Evolutionary conservation across 345 rosid species (phyloP).

Genomic region (Orychophragmus violaceus): DNA sequence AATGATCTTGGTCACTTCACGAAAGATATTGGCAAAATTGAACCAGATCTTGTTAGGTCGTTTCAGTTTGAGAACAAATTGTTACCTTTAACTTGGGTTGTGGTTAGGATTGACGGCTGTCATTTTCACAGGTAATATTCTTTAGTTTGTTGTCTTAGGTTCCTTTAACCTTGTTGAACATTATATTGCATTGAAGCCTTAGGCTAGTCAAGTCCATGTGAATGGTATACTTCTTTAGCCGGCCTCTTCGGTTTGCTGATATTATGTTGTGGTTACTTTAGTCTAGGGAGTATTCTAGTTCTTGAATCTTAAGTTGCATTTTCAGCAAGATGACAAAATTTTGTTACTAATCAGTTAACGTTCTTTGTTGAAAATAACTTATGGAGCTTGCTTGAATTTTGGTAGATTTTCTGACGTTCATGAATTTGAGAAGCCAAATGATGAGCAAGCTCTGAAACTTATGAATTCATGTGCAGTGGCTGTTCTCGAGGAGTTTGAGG

Average conservation of each 20-base stretch:
- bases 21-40: slow-evolving; percentile 49
- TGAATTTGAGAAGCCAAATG: slow-evolving; percentile 86
- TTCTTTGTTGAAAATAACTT: slow-evolving; percentile 24
- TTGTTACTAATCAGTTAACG: not conserved
- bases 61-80: slow-evolving; percentile 67
- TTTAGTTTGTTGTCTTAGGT: not conserved
- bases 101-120: slow-evolving; percentile 87
- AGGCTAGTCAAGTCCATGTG: not conserved
- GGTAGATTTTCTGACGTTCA: slow-evolving; percentile 76
- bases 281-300: not conserved
- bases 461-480: slow-evolving; percentile 48
- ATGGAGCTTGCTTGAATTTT: slow-evolving; percentile 31
- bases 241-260: not conserved
- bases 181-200: not conserved
- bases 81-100: slow-evolving; percentile 76
- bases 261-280: not conserved
- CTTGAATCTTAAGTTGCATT: not conserved
- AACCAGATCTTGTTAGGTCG: slow-evolving; percentile 55
- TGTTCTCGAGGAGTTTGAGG: slow-evolving; percentile 61
- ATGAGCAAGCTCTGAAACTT: slow-evolving; percentile 77
- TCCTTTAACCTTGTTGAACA: not conserved
- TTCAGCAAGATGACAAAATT: not conserved
- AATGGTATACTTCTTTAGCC: not conserved
- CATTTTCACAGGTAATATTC: slow-evolving; percentile 80
- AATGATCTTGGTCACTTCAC: slow-evolving; percentile 54